Percentiles rank a stretch among this genome's conserved stretches.
These are phyloP conservation scores for barley (Hordeum vulgare) DNA, from an alignment of 176 grass and related monocot genomes.

Conservation along the genomic window DNA sequence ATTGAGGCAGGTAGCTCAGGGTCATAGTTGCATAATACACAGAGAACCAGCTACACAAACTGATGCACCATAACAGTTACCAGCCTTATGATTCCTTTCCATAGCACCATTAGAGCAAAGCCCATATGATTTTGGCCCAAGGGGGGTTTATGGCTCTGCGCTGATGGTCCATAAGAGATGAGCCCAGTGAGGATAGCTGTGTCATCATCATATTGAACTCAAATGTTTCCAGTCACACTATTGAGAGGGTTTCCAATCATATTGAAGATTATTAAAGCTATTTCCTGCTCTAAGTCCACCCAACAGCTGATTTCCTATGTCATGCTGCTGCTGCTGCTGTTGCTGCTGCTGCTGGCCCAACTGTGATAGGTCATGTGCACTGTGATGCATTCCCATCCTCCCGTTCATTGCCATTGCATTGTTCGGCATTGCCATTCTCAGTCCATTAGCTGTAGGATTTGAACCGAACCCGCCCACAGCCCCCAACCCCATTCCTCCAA, in stretches of 20 bases:
- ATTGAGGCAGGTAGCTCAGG: slow-evolving; percentile 17
- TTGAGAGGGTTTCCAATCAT: slow-evolving; percentile 88
- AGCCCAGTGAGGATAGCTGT: slow-evolving; percentile 1
- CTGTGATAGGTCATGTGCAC: slow-evolving; percentile 52
- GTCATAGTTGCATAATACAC: slow-evolving; percentile 31
- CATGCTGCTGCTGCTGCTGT: slow-evolving; percentile 68
- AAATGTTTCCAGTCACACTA: slow-evolving; percentile 26
- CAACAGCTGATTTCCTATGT: slow-evolving; percentile 77
- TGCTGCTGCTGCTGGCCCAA: slow-evolving; percentile 46
- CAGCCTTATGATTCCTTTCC: slow-evolving; percentile 20
- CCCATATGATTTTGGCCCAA: slow-evolving; percentile 9
- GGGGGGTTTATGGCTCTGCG: slow-evolving; percentile 10
- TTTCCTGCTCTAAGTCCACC: slow-evolving; percentile 65
- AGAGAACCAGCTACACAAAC: slow-evolving; percentile 24
- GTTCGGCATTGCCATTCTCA: slow-evolving; percentile 44
- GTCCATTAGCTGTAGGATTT: slow-evolving; percentile 28
- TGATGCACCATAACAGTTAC: slow-evolving; percentile 33
- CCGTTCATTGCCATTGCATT: slow-evolving; percentile 64
- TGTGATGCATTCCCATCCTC: slow-evolving; percentile 60
- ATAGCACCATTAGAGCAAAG: slow-evolving; percentile 8
- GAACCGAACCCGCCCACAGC: slow-evolving; percentile 40
- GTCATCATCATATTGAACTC: slow-evolving; percentile 21
- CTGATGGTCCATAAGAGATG: slow-evolving; percentile 4
- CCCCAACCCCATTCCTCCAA: slow-evolving; percentile 49
- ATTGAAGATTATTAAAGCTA: slow-evolving; percentile 77